phyloP scores from a whole-genome alignment of 345 rosid species.

The Lumnitzera littorea region DNA sequence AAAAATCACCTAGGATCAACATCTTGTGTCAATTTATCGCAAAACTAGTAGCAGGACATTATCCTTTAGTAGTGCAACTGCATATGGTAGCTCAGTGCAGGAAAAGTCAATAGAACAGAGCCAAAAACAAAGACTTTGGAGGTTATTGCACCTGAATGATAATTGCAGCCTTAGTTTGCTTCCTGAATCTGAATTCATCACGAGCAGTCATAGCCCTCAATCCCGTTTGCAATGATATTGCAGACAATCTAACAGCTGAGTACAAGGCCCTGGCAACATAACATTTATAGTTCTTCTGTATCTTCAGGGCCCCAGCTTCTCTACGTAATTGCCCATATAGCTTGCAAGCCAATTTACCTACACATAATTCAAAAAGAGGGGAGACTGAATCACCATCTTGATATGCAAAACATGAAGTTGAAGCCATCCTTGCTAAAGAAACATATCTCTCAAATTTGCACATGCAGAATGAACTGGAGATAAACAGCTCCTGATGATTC shows the following conservation, averaged over 20 bases:
- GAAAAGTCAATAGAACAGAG: constrained; percentile 1
- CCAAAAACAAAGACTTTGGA: no score
- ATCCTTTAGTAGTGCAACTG: not conserved
- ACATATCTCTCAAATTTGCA: no score
- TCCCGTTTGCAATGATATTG: constrained; percentile 71
- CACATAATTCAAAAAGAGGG: constrained; percentile 12
- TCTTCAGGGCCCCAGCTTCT: constrained; percentile 85
- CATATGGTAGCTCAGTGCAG: constrained; percentile 10
- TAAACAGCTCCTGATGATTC: no score
- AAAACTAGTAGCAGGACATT: no score
- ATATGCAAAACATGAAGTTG: no score
- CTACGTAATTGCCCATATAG: constrained; percentile 69
- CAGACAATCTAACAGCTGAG: constrained; percentile 39
- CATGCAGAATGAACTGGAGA: no score
- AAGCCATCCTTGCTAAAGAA: no score
- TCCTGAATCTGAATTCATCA: constrained; percentile 85
- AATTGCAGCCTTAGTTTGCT: constrained; percentile 87
- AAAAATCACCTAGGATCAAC: constrained; percentile 4
- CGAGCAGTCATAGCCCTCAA: constrained; percentile 94
- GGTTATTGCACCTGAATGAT: constrained; percentile 59
- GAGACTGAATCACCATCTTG: constrained; percentile 7
- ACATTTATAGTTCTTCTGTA: constrained; percentile 77
- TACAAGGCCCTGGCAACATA: constrained; percentile 64
- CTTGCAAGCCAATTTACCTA: constrained; percentile 83
- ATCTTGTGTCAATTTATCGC: not conserved